Percentiles rank a stretch among this genome's conserved stretches.
These are phyloP conservation scores for Umbelopsis sp. DNA, from an alignment of 192 early-diverging fungal genomes.

Conservation along the genomic window DNA sequence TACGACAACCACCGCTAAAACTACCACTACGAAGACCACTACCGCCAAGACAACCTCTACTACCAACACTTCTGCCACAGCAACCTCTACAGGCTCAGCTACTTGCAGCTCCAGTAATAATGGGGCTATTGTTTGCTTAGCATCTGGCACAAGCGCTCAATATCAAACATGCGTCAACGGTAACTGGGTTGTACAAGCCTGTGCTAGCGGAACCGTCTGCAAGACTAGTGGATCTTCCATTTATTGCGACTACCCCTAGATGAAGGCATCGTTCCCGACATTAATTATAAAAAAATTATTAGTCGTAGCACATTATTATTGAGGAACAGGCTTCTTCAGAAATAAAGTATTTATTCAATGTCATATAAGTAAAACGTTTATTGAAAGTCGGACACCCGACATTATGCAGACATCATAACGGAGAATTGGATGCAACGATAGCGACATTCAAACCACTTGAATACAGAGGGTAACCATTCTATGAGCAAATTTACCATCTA, in stretches of 20 bases:
- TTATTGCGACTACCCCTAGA: slow-evolving; percentile 24
- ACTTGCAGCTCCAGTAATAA: slow-evolving; percentile 5
- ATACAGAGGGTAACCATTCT: no score
- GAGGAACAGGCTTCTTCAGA: not conserved
- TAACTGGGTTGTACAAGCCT: not conserved
- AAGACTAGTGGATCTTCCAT: slow-evolving; percentile 26
- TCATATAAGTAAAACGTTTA: no score
- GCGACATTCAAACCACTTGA: no score
- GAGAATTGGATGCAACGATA: no score
- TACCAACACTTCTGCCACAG: not conserved
- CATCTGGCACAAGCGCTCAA: not conserved
- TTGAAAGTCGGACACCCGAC: no score
- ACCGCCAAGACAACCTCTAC: slow-evolving; percentile 4
- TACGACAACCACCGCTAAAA: not conserved
- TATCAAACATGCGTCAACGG: slow-evolving; percentile 22
- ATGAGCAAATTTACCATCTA: no score
- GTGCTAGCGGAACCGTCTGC: slow-evolving; percentile 30
- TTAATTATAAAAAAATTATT: not conserved
- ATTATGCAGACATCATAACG: no score
- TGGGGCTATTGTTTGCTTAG: slow-evolving; percentile 5
- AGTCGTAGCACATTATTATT: not conserved
- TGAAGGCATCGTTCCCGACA: not conserved
- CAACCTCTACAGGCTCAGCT: not conserved
- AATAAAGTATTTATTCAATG: not conserved
- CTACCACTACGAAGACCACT: not conserved